These are phyloP conservation scores for Sphaerulina vaccinii DNA, from an alignment of 2,329 filamentous ascomycete species.

Conservation along the genomic window DNA sequence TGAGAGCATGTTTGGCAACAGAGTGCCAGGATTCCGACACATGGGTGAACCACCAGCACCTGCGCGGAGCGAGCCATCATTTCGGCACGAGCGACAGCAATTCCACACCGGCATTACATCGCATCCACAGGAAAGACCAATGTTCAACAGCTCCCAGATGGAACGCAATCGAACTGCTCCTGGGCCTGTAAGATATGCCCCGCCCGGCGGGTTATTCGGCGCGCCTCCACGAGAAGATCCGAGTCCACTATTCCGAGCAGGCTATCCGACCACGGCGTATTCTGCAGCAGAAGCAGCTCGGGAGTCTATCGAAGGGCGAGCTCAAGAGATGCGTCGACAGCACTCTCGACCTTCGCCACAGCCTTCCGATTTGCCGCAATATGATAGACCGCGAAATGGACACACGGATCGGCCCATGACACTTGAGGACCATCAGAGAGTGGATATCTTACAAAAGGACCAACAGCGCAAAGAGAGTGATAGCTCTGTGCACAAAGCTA, in stretches of 20 bases:
- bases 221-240: constrained; percentile 35
- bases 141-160: constrained; percentile 32
- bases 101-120: constrained; percentile 31
- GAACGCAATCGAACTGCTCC: constrained; percentile 28
- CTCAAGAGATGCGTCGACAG: constrained; percentile 31
- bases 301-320: constrained; percentile 34
- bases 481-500: constrained; percentile 53
- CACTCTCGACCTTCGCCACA: constrained; percentile 31
- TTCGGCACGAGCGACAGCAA: constrained; percentile 26
- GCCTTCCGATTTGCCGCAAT: constrained; percentile 23
- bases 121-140: constrained; percentile 28
- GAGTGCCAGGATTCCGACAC: constrained; percentile 29
- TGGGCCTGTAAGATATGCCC: constrained; percentile 25
- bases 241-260: constrained; percentile 31
- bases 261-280: constrained; percentile 28
- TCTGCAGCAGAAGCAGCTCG: constrained; percentile 30
- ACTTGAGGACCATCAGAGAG: constrained; percentile 40
- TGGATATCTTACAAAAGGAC: constrained; percentile 50
- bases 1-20: constrained; percentile 26
- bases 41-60: constrained; percentile 27
- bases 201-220: constrained; percentile 26
- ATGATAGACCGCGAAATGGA: constrained; percentile 28
- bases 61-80: constrained; percentile 21
- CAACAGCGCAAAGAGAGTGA: constrained; percentile 46
- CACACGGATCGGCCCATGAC: constrained; percentile 40